Evolutionary conservation across 2,329 filamentous ascomycete genomes (phyloP).

Genomic region (Xylariaceae sp.): DNA sequence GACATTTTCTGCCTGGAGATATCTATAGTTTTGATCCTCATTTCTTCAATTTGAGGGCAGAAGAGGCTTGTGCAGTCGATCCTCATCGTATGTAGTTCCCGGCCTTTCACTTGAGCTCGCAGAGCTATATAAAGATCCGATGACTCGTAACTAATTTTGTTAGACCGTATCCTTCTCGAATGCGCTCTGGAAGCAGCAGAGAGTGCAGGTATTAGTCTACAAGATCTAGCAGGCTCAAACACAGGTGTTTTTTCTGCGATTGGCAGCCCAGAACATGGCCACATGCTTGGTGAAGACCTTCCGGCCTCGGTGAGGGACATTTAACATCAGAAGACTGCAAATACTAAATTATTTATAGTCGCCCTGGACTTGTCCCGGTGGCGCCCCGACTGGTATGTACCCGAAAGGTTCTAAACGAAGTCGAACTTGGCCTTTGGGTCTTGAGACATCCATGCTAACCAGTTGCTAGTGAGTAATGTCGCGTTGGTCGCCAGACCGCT

Average conservation of each 20-base stretch:
- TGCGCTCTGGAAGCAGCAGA: constrained; percentile 11
- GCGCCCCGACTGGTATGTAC: background rate
- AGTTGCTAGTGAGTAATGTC: no score
- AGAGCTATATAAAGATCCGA: no score
- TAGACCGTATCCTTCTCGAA: constrained; percentile 7
- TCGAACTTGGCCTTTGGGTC: no score
- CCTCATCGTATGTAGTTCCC: background rate
- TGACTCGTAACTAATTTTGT: no score
- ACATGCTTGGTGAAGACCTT: constrained; percentile 2
- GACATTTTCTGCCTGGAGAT: constrained; percentile 5
- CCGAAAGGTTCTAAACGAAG: no score
- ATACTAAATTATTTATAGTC: background rate
- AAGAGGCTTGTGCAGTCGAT: constrained; percentile 6
- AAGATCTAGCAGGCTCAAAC: constrained; percentile 7
- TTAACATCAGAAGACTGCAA: no score
- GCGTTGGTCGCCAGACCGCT: no score
- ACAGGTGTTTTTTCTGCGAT: constrained; percentile 6
- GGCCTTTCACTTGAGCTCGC: no score
- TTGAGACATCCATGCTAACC: no score
- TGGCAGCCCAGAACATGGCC: constrained; percentile 1
- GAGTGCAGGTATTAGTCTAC: constrained; percentile 6
- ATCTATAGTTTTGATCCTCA: constrained; percentile 6
- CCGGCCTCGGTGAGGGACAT: background rate
- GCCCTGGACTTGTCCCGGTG: constrained; percentile 6
- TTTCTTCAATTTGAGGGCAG: constrained; percentile 4